These are phyloP conservation scores for Malassezia dermatis DNA, from an alignment of 1,284 basidiomycete species.

Conservation along the genomic window DNA sequence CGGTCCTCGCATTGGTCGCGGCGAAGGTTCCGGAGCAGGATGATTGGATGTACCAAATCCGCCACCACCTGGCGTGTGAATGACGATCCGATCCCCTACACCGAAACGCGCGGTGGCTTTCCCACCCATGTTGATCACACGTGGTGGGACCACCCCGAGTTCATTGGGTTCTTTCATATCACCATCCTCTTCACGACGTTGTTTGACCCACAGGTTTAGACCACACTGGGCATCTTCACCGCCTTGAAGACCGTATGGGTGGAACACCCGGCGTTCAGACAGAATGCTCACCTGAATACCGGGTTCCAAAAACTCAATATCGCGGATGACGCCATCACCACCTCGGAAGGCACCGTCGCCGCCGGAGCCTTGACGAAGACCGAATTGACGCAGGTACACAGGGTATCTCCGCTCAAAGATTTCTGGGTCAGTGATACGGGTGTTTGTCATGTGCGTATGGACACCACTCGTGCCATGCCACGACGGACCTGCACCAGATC, in stretches of 20 bases:
- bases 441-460: constrained; percentile 74
- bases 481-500: constrained; percentile 71
- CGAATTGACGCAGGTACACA: constrained; percentile 71
- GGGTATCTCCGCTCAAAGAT: constrained; percentile 84
- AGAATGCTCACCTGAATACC: constrained; percentile 74
- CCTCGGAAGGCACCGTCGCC: constrained; percentile 69
- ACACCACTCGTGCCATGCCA: constrained; percentile 64
- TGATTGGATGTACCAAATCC: constrained; percentile 61
- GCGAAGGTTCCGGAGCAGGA: background rate
- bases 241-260: constrained; percentile 81
- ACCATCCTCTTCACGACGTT: constrained; percentile 60
- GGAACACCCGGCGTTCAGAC: constrained; percentile 73
- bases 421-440: constrained; percentile 65
- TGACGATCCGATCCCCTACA: constrained; percentile 65
- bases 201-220: constrained; percentile 80
- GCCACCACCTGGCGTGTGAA: constrained; percentile 86
- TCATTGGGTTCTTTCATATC: constrained; percentile 51
- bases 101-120: constrained; percentile 81
- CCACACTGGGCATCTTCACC: constrained; percentile 67
- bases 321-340: constrained; percentile 76
- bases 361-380: constrained; percentile 64
- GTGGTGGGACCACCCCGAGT: constrained; percentile 44
- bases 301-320: constrained; percentile 71
- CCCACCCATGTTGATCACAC: constrained; percentile 78
- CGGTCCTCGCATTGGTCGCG: constrained; percentile 5